phyloP scores from a whole-genome alignment of 1,284 basidiomycete species.

The Trichosporon faecale region DNA sequence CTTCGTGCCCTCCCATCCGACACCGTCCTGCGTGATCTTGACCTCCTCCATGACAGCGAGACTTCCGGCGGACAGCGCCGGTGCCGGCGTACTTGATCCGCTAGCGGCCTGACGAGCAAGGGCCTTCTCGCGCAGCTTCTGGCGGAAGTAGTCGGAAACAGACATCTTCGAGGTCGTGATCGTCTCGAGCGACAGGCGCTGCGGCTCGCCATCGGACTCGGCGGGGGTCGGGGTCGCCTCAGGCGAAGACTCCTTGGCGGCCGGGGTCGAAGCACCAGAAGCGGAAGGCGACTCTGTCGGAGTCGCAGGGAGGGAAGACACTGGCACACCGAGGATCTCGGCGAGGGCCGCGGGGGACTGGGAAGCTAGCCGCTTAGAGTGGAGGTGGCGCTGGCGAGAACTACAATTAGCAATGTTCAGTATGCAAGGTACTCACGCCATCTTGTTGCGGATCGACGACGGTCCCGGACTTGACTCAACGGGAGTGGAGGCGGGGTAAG shows the following conservation, averaged over 20 bases:
- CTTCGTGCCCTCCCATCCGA: constrained; percentile 42
- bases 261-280: constrained; percentile 27
- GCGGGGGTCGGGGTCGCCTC: constrained; percentile 16
- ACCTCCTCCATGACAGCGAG: constrained; percentile 31
- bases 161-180: constrained; percentile 42
- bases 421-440: constrained; percentile 42
- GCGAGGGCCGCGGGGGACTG: constrained; percentile 50
- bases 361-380: constrained; percentile 47
- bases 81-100: constrained; percentile 19
- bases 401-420: constrained; percentile 27
- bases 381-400: constrained; percentile 46
- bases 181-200: constrained; percentile 34
- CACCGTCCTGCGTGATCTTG: constrained; percentile 34
- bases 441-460: constrained; percentile 37
- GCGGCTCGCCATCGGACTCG: constrained; percentile 11
- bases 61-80: constrained; percentile 29
- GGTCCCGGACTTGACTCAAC: constrained; percentile 30
- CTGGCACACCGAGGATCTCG: constrained; percentile 50
- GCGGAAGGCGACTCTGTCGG: constrained; percentile 18
- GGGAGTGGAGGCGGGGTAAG: constrained; percentile 13
- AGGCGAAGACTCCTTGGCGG: constrained; percentile 23
- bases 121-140: constrained; percentile 50
- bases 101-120: constrained; percentile 36
- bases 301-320: constrained; percentile 39
- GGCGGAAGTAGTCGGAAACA: constrained; percentile 50